Base-by-base conservation (phyloP, 495 filamentous ascomycete species). In the Penicillium cataractarum region DNA sequence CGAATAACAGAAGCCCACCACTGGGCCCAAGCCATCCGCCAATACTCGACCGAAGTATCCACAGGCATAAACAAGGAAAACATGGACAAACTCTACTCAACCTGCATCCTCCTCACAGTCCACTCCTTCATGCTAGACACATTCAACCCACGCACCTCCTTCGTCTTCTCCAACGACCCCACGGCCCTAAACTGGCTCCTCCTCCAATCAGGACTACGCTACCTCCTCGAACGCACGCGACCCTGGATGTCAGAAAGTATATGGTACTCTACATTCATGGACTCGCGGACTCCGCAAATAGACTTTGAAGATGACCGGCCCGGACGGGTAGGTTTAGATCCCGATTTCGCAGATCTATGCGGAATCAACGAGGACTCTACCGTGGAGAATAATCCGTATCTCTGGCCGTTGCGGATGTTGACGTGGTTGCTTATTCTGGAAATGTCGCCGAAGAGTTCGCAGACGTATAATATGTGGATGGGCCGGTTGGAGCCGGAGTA, bases 11-110 rank as follows among this genome's bases (percentile, higher is more conserved):
- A 82, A 63, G 68, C 75, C 13, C 74, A 75, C 58, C 80, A 83
- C 63, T 82, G 75, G 74, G 76, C 77, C 62, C 71, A 74, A 49
- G 69, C 75, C 27, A 78, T 80, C 35, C 65, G 61, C 5, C 72
- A 78, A 51, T 80, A 83, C 66, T 64, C 68, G 10, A 58, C 64
- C 26, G 77, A 75, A 37, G 65, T 78, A 12, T 61, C 64, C 0
- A 62, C 58, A n/a, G 59, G 68, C 12, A 65, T 81, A 24, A 59
- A 67, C 13, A 57, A 62, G 13, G 21, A 73, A 15, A 81, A 83
- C 60, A 78, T 76, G 63, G 80, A 82, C 67, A 61, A 76, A 8
- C 69, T 83, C 13, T 80, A 75, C 65, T 79, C 73, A 21, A 71
- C 77, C 57, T 82, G 79, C 17, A 62, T 81, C 22, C 65, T 79